Base-by-base conservation (phyloP, 2,329 filamentous ascomycete genomes). In the Cadophora luteo-olivacea region DNA sequence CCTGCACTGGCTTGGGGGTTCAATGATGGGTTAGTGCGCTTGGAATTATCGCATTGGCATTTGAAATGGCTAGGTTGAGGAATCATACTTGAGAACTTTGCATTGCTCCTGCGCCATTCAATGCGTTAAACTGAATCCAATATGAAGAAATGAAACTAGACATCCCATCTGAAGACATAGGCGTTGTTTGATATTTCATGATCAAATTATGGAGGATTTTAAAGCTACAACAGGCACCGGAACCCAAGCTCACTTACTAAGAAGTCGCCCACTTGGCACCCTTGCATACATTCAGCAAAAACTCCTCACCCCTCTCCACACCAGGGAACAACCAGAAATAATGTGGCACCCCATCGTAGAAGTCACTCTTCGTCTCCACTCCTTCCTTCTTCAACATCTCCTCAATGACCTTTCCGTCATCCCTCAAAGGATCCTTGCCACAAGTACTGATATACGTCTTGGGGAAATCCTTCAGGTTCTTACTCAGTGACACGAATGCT, bases 321-420 rank as follows among this genome's bases (percentile, higher is more conserved):
- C 67, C 65, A 0, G 72, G 73, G 52, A 75, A 72, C 25, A 75
- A 29, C 74, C 73, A 78, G 57, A 76, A 80, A 45, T 77, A 79
- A 70, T 79, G 78, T 51, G 78, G 77, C 51, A 76, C 57, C 0
- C 76, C 77, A 4, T 72, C 68, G 68, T 78, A 77, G 38, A 70
- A 66, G 48, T 78, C 75, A 25, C 70, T 70, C 69, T 74, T 76
- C 6, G 73, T 73, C 64, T 63, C 60, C 5, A 75, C 72, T 0
- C 76, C 77, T 1, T 70, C 71, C 19, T 78, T 72, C 54, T 70
- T 72, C 68, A 79, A 67, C 66, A 74, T 71, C 12, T 62, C 61
- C 70, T 75, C 76, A 45, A 79, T 45, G 1, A 79, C 73, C 57
- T 61, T 70, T 0, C 74, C 76, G 72, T 78, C 76, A 67, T 78